Percentiles rank a stretch among this genome's conserved stretches.
Evolutionary conservation across 2,329 filamentous ascomycete genomes (phyloP).

Genomic region (Aspergillus pseudoviridinutans): DNA sequence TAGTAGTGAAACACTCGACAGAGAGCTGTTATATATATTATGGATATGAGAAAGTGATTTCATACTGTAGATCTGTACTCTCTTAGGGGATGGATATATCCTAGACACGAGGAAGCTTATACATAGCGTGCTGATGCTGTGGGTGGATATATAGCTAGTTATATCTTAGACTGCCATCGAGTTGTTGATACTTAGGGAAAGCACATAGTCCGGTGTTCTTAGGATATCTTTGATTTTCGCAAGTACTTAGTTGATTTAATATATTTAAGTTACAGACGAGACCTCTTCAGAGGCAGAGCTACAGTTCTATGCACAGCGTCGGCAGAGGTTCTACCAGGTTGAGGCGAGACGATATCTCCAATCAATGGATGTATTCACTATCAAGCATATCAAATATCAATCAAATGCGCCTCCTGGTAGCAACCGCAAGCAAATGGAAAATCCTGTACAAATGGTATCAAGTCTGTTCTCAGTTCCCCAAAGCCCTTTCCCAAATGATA

Average conservation of each 20-base stretch:
- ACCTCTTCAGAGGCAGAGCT: neutral
- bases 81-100: neutral
- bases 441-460: constrained; percentile 36
- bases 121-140: no score
- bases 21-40: neutral
- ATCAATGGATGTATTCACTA: neutral
- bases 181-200: no score
- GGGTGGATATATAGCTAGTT: neutral
- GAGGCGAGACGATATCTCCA: neutral
- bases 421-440: constrained; percentile 14
- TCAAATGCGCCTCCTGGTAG: neutral
- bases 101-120: neutral
- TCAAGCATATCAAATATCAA: constrained; percentile 11
- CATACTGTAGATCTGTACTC: neutral
- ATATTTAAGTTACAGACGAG: neutral
- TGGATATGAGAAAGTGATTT: neutral
- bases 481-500: constrained; percentile 25
- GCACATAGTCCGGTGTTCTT: no score
- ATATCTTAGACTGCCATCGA: neutral
- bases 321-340: neutral
- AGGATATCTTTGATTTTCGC: no score
- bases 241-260: neutral
- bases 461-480: constrained; percentile 21
- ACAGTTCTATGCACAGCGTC: neutral
- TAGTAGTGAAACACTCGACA: neutral